These are phyloP conservation scores for Oryza coarctata DNA, from an alignment of 176 grass and related monocot species.

Conservation along the genomic window DNA sequence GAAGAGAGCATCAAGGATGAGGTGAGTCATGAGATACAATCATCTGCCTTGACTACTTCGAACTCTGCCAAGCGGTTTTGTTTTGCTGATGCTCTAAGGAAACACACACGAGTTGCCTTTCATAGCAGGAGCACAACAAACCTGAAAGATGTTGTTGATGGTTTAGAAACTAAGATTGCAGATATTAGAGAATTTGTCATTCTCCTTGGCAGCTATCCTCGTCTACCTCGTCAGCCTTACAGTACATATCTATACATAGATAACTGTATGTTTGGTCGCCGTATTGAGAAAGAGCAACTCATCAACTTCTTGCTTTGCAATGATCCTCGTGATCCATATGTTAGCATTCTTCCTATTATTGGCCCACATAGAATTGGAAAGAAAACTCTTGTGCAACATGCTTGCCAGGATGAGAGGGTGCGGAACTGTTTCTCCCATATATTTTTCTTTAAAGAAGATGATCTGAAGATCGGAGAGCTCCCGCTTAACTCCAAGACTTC, in stretches of 20 bases:
- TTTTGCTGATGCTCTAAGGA: slow-evolving; percentile 5
- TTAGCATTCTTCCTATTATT: slow-evolving; percentile 40
- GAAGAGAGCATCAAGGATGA: slow-evolving; percentile 4
- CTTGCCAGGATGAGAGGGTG: slow-evolving; percentile 45
- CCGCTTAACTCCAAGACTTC: neutral
- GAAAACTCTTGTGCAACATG: slow-evolving; percentile 50
- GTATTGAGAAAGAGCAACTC: slow-evolving; percentile 30
- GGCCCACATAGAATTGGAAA: slow-evolving; percentile 39
- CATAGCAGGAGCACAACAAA: neutral
- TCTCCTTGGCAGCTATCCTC: slow-evolving; percentile 30
- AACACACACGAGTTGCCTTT: neutral
- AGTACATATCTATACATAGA: slow-evolving; percentile 31
- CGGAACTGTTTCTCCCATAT: slow-evolving; percentile 1
- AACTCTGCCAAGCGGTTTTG: slow-evolving; percentile 14
- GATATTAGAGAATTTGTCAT: slow-evolving; percentile 37
- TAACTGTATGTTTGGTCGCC: slow-evolving; percentile 41
- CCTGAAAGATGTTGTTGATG: slow-evolving; percentile 23
- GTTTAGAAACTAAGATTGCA: slow-evolving; percentile 19
- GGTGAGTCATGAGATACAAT: neutral
- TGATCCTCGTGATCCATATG: neutral
- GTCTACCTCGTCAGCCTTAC: slow-evolving; percentile 13
- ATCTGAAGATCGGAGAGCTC: neutral
- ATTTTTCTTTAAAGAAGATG: neutral
- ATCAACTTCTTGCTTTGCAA: slow-evolving; percentile 33
- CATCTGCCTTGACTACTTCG: neutral